A percentile compares a stretch with the other conserved stretches of the same genome.
These are phyloP conservation scores for Wickerhamomyces chaumierensis DNA, from an alignment of 805 yeast genomes.

Conservation along the genomic window DNA sequence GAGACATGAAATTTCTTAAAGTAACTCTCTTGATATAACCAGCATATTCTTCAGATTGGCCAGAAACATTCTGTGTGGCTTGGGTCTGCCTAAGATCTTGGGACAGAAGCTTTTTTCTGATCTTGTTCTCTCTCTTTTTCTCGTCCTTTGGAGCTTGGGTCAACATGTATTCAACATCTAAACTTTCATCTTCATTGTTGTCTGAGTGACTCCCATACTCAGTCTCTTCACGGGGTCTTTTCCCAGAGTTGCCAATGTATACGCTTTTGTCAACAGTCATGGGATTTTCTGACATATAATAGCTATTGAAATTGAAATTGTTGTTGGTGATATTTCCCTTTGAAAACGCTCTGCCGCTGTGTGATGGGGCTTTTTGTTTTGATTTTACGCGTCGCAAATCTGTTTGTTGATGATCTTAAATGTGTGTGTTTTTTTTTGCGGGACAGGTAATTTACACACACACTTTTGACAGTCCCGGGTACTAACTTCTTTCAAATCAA, in stretches of 20 bases:
- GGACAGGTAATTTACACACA: no score
- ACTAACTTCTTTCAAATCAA: no score
- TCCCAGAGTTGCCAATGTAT: not conserved
- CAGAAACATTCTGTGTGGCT: not conserved
- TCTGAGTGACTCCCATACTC: not conserved
- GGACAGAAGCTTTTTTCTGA: not conserved
- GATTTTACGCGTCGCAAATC: no score
- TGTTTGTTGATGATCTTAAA: no score
- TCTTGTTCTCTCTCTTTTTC: not conserved
- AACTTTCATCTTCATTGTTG: not conserved
- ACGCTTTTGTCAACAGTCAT: no score
- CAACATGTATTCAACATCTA: not conserved
- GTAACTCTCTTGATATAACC: slow-evolving; percentile 60
- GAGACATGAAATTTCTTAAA: slow-evolving; percentile 81
- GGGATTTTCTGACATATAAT: no score
- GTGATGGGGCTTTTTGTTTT: no score
- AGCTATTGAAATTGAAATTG: no score
- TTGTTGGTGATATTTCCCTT: no score
- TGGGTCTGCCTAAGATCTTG: not conserved
- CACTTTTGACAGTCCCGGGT: no score
- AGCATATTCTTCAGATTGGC: slow-evolving; percentile 18
- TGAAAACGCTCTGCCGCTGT: no score
- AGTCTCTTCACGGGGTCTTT: not conserved
- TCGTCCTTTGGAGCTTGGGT: not conserved
- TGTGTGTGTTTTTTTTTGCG: no score